Base-by-base conservation (phyloP, 2,329 filamentous ascomycete genomes). In the Pyricularia sp. region DNA sequence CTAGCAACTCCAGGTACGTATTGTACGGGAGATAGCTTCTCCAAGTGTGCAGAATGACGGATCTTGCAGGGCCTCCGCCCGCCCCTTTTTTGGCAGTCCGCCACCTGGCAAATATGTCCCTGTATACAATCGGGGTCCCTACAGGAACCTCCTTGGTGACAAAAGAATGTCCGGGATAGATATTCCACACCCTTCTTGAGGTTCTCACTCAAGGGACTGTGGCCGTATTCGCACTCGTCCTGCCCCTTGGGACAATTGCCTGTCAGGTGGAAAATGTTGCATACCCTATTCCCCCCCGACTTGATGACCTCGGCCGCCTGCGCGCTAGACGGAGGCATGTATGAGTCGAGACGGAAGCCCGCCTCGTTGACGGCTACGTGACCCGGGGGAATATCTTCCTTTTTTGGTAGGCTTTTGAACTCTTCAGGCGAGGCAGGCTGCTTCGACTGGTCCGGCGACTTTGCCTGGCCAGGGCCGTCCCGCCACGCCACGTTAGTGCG, bases 101-200 rank as follows among this genome's bases (percentile, higher is more conserved):
- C 55, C 19, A 66, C 70, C 68, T 74, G 73, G 66, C 73, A 75
- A 49, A 74, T 67, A 65, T 75, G 73, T 6, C 73, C 73, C 28
- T 68, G 67, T 26, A 67, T 68, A 67, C 73, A 75, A 16, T 61
- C 60, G 0, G 67, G 65, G 4, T 70, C 65, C 10, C 72, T 66
- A 67, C 73, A 75, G 5, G 35, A 78, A 28, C 82, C 77, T 44
- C 35, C 35, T 5, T 44, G 13, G 35, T 44, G 35, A 19, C 35
- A 44, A 16, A 19, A 16, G 13, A 44, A 16, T 19, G 35, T 44
- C 35, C 35, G 35, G 35, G 35, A 44, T 8, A 44, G 35, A 13
- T 44, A 44, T 44, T 44, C 35, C 13, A 44, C 35, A 16, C 35
- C 35, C 35, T 16, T 44, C 35, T 19, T 16, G 35, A 44, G 35